A percentile compares a stretch with the other conserved stretches of the same genome.
Conservation (phyloP, 345 rosid species). For the Abelmoschus esculentus region DNA sequence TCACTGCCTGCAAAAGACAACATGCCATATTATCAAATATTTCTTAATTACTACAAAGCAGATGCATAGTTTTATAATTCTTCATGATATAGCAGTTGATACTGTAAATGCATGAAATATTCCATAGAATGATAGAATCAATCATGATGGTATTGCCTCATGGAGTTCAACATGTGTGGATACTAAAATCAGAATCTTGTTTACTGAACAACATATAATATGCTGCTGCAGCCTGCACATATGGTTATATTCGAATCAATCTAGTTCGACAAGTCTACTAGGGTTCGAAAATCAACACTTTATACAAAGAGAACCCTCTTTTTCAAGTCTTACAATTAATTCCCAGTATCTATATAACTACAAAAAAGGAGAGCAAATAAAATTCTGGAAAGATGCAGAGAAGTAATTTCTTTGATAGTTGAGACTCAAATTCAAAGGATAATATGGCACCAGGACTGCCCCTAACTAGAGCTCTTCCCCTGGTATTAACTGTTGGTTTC, state of each 20-base stretch:
- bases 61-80: not conserved
- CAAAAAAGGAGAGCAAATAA: not conserved
- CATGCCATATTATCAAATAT: conserved; percentile 1
- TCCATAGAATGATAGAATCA: not conserved
- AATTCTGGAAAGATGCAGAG: not conserved
- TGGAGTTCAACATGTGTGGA: not conserved
- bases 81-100: not conserved
- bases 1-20: not conserved
- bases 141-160: not conserved
- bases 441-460: not conserved
- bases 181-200: not conserved
- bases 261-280: not conserved
- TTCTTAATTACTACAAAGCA: not conserved
- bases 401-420: not conserved
- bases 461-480: not conserved
- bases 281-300: conserved; percentile 6
- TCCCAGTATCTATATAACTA: not conserved
- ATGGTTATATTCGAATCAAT: not conserved
- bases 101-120: not conserved
- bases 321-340: not conserved
- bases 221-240: not conserved
- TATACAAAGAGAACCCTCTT: conserved; percentile 11
- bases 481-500: conserved; percentile 5
- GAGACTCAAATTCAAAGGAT: not conserved
- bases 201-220: not conserved